Conservation (phyloP, 192 early-diverging fungal species). For the Coemansia sp. region DNA sequence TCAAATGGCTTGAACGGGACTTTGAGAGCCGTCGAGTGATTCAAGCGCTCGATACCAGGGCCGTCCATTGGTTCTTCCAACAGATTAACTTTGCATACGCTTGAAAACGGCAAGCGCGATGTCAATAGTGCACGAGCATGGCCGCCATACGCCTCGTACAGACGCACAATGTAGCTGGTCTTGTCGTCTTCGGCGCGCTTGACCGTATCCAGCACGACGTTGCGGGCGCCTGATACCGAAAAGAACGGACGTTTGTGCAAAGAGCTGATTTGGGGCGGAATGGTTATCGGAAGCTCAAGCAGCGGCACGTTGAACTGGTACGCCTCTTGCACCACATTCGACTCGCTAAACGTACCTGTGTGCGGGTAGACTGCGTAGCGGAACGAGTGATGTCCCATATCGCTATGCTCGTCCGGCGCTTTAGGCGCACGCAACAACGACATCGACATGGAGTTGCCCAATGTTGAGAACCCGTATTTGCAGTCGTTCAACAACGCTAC, state of each 20-base stretch:
- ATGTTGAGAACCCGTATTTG: conserved; percentile 92
- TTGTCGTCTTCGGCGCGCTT: conserved; percentile 82
- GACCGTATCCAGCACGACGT: conserved; percentile 88
- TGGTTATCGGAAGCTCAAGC: conserved; percentile 45
- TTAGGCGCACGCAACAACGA: conserved; percentile 90
- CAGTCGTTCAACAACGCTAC: conserved; percentile 92
- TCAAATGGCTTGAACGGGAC: conserved; percentile 39
- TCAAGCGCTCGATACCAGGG: background rate
- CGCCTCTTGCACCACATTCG: conserved; percentile 80
- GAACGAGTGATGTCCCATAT: conserved; percentile 77
- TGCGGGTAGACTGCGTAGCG: conserved; percentile 92
- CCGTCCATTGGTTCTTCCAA: conserved; percentile 29
- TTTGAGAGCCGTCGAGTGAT: conserved; percentile 7
- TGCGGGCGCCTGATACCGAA: conserved; percentile 41
- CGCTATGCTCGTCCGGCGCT: conserved; percentile 59
- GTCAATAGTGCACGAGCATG: conserved; percentile 35
- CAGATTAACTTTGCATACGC: conserved; percentile 26
- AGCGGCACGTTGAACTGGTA: conserved; percentile 91
- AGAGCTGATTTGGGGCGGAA: background rate
- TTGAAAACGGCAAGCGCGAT: conserved; percentile 12
- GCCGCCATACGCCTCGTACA: conserved; percentile 94
- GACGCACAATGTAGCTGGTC: conserved; percentile 68
- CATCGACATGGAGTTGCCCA: conserved; percentile 77
- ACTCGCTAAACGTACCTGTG: conserved; percentile 75
- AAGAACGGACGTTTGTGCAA: conserved; percentile 16